Base-by-base conservation (phyloP, 768 basidiomycete genomes). In the Termitomyces sp. region DNA sequence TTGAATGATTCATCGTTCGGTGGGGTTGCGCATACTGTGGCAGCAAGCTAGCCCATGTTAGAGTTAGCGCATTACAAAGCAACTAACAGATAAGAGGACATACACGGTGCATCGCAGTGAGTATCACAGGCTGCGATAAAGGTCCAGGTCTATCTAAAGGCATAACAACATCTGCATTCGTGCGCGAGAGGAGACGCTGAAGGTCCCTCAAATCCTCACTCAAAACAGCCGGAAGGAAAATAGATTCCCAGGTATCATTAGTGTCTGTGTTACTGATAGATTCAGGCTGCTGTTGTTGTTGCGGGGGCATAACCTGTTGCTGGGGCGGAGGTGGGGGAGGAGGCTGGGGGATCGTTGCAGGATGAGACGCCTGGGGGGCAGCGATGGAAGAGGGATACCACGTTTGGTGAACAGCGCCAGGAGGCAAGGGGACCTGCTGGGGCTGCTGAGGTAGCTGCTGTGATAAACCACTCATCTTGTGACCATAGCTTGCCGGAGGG, bases 1-100 rank as follows among this genome's bases (percentile, higher is more conserved):
- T 92, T 92, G 80, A 92, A 92, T 5, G 80, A 71, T 64, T 93
- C 92, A 59, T 94, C 91, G 48, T 80, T 78, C 10, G 91, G 88
- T 6, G 88, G 80, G 3, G 82, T 85, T 67, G 92, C 90, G 42
- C 86, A 85, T 46, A 92, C 80, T 58, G 87, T 80, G 29, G 83
- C 79, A 57, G 90, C 84, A 32, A 93, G 79, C 90, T 92, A 68
- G 2, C 37, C 51, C n/a, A 55, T 43, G 22, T 9, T 6, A 16
- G 50, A 7, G 64, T 56, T 57, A 46, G 51, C 14, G 62, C 14
- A 37, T 18, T 24, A 37, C 26, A 59, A 51, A 13, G n/a, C 22
- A 6, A 48, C 3, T 32, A 49, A 24, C 37, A 26, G 18, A 43
- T 34, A 34, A 43, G 53, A 61, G 18, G 41, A 76, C 88, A 61